A percentile compares a stretch with the other conserved stretches of the same genome.
Evolutionary conservation across 768 basidiomycete species (phyloP).

Genomic region (Roridomyces roridus): DNA sequence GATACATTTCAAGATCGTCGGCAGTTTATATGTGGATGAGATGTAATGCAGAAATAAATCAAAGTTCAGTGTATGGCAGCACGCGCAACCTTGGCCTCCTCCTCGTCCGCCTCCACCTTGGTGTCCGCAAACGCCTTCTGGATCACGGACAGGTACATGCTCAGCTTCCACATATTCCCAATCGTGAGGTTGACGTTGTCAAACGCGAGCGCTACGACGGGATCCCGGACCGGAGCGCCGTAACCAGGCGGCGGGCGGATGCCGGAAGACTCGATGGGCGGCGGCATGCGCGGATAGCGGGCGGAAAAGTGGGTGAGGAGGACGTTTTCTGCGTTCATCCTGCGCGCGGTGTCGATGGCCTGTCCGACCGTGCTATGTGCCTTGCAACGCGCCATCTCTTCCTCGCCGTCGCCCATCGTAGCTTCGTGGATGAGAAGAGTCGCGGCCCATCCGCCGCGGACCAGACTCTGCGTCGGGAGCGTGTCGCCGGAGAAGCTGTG

Average conservation of each 20-base stretch:
- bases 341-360: constrained; percentile 80
- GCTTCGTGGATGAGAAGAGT: constrained; percentile 95
- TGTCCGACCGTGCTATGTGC: constrained; percentile 92
- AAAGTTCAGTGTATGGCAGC: constrained; percentile 27
- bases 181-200: constrained; percentile 78
- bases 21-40: too few species aligned
- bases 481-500: constrained; percentile 93
- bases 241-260: constrained; percentile 25
- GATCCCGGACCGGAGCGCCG: constrained; percentile 34
- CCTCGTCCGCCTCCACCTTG: constrained; percentile 52
- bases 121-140: constrained; percentile 65
- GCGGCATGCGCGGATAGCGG: constrained; percentile 88
- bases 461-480: constrained; percentile 71
- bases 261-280: constrained; percentile 41
- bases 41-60: too few species aligned
- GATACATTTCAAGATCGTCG: too few species aligned
- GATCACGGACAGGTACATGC: constrained; percentile 75
- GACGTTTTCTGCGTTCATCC: constrained; percentile 85
- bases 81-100: constrained; percentile 33
- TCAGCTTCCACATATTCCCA: constrained; percentile 86
- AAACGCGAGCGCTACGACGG: constrained; percentile 77
- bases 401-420: constrained; percentile 87
- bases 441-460: constrained; percentile 64
- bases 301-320: constrained; percentile 97
- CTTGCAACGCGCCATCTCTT: constrained; percentile 73